These are phyloP conservation scores for Naganishia kalamii DNA, from an alignment of 768 basidiomycete genomes.

Conservation along the genomic window DNA sequence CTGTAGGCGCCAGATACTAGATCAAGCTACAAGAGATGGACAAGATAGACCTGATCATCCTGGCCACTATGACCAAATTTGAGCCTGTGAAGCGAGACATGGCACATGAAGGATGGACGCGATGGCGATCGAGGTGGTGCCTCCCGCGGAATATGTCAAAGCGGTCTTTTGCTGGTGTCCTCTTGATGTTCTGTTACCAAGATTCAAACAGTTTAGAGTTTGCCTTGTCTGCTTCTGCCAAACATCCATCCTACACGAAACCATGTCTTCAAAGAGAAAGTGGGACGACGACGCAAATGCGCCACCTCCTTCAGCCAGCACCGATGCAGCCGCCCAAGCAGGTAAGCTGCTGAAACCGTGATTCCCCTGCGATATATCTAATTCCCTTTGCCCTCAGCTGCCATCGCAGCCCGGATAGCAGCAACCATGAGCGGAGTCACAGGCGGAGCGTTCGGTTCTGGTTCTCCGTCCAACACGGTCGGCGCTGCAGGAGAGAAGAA, in stretches of 20 bases:
- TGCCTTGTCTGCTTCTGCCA: too few species aligned
- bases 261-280: conserved; percentile 56
- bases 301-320: conserved; percentile 45
- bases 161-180: neutral
- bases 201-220: too few species aligned
- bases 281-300: conserved; percentile 56
- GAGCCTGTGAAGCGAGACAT: neutral
- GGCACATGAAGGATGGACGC: neutral
- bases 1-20: too few species aligned
- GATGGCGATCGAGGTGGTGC: neutral
- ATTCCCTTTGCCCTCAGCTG: conserved; percentile 49
- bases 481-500: conserved; percentile 49
- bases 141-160: too few species aligned
- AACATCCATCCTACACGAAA: neutral
- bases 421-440: conserved; percentile 44
- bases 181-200: too few species aligned
- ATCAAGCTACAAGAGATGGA: too few species aligned
- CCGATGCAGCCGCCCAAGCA: conserved; percentile 59
- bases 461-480: conserved; percentile 43
- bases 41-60: too few species aligned
- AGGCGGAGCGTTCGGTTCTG: neutral
- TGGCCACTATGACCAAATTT: too few species aligned
- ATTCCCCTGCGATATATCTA: neutral
- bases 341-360: conserved; percentile 50
- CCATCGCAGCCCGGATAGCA: conserved; percentile 91